Conservation (phyloP, 1,139 yeast species). For the Zygoascus sp. region DNA sequence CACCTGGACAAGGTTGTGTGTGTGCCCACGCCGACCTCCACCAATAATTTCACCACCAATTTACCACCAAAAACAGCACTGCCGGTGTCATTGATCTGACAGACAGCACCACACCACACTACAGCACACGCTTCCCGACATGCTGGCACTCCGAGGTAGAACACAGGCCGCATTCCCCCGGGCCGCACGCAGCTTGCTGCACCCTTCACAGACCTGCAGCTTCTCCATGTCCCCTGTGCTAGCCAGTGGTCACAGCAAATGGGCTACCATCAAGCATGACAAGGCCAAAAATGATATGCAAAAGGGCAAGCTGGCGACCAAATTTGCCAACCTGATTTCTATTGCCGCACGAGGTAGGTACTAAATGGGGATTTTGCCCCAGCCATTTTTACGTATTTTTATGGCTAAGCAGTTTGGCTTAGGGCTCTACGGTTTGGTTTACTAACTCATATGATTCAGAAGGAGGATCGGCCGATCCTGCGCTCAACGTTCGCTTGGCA, state of each 20-base stretch:
- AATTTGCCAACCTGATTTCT: constrained; percentile 67
- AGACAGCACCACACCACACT: no score
- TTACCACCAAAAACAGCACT: no score
- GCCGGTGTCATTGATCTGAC: no score
- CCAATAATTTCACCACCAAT: no score
- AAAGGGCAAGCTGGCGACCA: constrained; percentile 64
- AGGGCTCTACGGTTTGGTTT: neutral
- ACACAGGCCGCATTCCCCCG: no score
- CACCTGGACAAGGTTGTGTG: no score
- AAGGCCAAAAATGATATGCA: constrained; percentile 89
- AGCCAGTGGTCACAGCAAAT: constrained; percentile 77
- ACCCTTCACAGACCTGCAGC: no score
- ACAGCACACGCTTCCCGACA: neutral
- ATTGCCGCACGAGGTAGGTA: constrained; percentile 55
- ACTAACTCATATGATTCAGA: constrained; percentile 9
- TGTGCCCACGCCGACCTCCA: no score
- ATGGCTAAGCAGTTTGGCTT: neutral
- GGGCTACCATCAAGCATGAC: constrained; percentile 93
- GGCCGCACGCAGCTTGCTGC: no score
- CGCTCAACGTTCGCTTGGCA: constrained; percentile 60
- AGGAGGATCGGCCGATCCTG: constrained; percentile 59
- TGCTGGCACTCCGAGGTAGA: neutral
- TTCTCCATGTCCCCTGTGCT: no score
- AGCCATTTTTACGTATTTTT: no score
- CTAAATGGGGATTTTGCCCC: no score